Base-by-base conservation (phyloP, 1,284 basidiomycete genomes). In the Trichosporon faecale region DNA sequence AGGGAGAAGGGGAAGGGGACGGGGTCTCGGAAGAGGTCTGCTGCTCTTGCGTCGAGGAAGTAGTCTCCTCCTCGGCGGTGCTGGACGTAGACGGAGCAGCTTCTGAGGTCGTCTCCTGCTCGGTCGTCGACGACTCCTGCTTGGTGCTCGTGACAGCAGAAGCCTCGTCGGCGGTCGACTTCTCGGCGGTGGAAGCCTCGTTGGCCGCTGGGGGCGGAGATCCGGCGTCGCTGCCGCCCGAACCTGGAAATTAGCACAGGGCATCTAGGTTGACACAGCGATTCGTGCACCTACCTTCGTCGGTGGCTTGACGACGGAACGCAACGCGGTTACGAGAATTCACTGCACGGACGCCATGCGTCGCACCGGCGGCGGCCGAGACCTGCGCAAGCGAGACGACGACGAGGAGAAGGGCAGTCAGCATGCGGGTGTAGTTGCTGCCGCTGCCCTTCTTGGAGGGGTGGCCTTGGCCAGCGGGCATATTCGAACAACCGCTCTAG, bases 351-450 rank as follows among this genome's bases (percentile, higher is more conserved):
- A 61, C 29, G 18, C 57, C 27, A n/a, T 61, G 18, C 57, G 57
- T 29, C 27, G 57, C 55, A 27, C 25, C 55, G 16, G 55, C 25
- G 12, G 57, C 57, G 57, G 57, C 57, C 18, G 57, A 31, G 4
- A 61, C 57, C 27, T 61, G 57, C n/a, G 57, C 57, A 61, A 61
- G 57, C 27, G 57, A 61, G 27, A 31, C 57, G 27, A 61, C 57
- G 57, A 61, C 57, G 18, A 61, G 57, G 5, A 61, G 57, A 18
- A 61, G 57, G 57, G 57, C 57, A 31, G 57, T 61, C 21, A 61
- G 57, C 57, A 29, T 61, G 29, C 27, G 57, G 57, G 27, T 61
- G 57, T 61, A 61, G 57, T 23, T n/a, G 18, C 57, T n/a, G 27
- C 57, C 57, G 18, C 57, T n/a, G 27, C 57, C 57, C 57, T 12